Evolutionary conservation across 2,329 filamentous ascomycete species (phyloP), one percentile per base, ranked within the genome.

Genomic region (Cercospora berteroae): DNA sequence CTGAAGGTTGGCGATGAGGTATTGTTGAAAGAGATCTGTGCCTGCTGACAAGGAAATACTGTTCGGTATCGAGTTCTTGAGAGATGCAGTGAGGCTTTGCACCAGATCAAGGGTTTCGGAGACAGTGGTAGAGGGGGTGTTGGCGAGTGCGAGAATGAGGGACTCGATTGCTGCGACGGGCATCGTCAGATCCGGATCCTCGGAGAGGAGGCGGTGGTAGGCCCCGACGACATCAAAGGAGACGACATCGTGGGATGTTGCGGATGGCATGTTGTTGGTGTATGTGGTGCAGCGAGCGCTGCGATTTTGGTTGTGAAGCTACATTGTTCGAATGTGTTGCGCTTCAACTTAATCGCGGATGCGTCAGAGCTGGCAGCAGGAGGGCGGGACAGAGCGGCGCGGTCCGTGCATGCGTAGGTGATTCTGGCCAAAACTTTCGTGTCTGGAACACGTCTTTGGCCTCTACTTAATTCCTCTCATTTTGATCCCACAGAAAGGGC

Each of bases 11-110:
- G 89, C 88, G 75, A 97, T 90, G 73, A 99, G 88, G 81, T 96
- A 98, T 78, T 94, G 90, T 79, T 95, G 91, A 84, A 99, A 98
- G 67, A 98, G 88, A 79, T 97, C 94, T 68, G 94, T 97, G 75
- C 95, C 95, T 64, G 96, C 95, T 59, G 92, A 93, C 16, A 98
- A 88, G 4, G 94, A 94, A 65, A 98, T 92, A 13, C 94, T 92
- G 81, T 99, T 98, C 7, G 90, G 85, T 63, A 96, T 90, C 20
- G 89, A 88, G 66, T 85, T 84, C 79, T 94, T 94, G 71, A 99
- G 87, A 74, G 88, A 87, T 62, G 87, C 84, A 60, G 92, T 94
- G 77, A 95, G 90, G 57, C 86, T 87, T 76, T 90, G 89, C 70
- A 98, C 87, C 56, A 94, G 88, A 74, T 94, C 90, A 77, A 98